Conservation (phyloP, 2,329 filamentous ascomycete genomes). For the Cercospora sojina region DNA sequence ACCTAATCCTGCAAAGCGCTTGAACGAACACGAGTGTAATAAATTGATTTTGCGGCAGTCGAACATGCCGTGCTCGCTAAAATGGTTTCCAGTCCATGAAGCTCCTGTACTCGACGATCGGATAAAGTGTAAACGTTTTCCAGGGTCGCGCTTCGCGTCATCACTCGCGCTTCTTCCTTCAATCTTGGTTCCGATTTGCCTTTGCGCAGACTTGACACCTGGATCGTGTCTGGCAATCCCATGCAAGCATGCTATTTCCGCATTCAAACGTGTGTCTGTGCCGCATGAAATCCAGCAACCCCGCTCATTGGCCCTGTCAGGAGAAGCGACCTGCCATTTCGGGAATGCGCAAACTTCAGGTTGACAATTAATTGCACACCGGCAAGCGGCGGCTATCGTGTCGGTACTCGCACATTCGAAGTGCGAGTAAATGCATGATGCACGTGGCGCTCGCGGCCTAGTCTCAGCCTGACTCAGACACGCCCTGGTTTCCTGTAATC, state of each 20-base stretch:
- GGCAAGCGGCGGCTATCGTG: neutral
- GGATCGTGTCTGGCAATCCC: neutral
- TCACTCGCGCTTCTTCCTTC: neutral
- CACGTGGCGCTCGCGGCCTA: constrained; percentile 1
- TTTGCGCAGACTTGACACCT: neutral
- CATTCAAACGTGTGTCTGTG: neutral
- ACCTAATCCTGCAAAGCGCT: neutral
- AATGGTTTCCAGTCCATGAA: neutral
- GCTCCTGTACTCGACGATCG: neutral
- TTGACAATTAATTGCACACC: neutral
- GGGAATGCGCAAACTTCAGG: neutral
- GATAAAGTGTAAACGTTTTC: neutral
- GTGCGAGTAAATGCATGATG: constrained; percentile 2
- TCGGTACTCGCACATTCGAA: neutral
- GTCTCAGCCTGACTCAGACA: constrained; percentile 11
- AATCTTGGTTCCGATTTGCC: neutral
- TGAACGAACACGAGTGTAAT: neutral
- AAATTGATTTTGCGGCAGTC: neutral
- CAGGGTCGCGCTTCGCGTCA: constrained; percentile 5
- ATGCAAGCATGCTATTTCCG: neutral
- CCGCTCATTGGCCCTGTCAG: neutral
- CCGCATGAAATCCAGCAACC: neutral
- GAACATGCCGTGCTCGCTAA: neutral
- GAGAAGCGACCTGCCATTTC: neutral
- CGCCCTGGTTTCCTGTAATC: constrained; percentile 6